phyloP scores from a whole-genome alignment of 169 alveolate species.

The Amoebophrya sp. region DNA sequence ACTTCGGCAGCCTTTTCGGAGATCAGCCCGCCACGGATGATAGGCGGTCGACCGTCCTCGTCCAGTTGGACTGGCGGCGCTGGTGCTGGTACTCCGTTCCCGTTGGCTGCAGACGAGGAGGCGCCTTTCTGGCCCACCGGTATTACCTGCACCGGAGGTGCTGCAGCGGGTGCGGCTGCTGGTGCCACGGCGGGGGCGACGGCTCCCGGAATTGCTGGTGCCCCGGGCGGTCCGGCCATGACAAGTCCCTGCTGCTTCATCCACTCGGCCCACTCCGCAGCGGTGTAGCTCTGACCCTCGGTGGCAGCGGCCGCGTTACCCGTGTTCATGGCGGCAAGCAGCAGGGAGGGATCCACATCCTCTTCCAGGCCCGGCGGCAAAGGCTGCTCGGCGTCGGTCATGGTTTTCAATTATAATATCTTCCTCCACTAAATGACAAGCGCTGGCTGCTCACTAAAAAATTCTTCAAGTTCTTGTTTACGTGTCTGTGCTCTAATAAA shows the following conservation, averaged over 20 bases:
- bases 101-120: not conserved
- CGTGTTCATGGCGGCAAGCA: not conserved
- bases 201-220: too few relatives aligned
- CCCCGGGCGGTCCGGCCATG: too few relatives aligned
- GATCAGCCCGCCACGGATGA: not conserved
- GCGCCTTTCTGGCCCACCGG: not conserved
- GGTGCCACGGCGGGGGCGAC: too few relatives aligned
- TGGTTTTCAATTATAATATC: too few relatives aligned
- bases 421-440: too few relatives aligned
- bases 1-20: not conserved
- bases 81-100: not conserved
- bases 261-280: not conserved
- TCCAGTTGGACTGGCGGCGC: not conserved
- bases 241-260: too few relatives aligned
- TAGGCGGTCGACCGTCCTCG: not conserved
- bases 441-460: too few relatives aligned
- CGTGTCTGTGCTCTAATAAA: too few relatives aligned
- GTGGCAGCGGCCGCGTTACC: not conserved
- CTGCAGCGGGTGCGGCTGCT: not conserved
- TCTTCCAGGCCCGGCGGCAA: not conserved
- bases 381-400: too few relatives aligned
- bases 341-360: not conserved
- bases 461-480: too few relatives aligned
- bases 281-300: not conserved
- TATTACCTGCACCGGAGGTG: not conserved